Percentiles rank a stretch among this genome's conserved stretches.
Conservation (phyloP, 306 rosid genomes). For the Elaeagnus macrophylla region DNA sequence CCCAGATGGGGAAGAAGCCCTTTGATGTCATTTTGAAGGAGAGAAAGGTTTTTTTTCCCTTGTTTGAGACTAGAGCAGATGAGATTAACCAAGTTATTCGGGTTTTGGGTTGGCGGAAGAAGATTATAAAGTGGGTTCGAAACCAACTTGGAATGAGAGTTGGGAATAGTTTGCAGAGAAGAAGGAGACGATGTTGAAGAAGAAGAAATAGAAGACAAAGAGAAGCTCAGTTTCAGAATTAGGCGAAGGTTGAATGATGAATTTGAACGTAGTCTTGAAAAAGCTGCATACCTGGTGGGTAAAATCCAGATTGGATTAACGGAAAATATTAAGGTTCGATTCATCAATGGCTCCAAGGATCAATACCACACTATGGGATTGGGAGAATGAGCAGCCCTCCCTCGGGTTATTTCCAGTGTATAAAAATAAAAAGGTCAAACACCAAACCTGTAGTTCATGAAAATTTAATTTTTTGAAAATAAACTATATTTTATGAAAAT, state of each 20-base stretch:
- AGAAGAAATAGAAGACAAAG: slow-evolving; percentile 4
- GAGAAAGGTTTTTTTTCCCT: slow-evolving; percentile 24
- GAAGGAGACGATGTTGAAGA: slow-evolving; percentile 32
- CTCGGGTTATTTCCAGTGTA: no score
- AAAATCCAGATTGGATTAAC: background rate
- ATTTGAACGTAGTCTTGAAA: slow-evolving; percentile 5
- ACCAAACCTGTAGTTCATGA: no score
- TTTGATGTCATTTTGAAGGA: slow-evolving; percentile 43
- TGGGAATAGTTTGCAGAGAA: slow-evolving; percentile 31
- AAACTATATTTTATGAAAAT: no score
- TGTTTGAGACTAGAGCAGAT: slow-evolving; percentile 48
- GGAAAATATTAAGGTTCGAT: slow-evolving; percentile 28
- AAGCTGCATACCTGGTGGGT: background rate
- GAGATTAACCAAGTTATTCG: slow-evolving; percentile 63
- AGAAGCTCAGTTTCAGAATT: slow-evolving; percentile 18
- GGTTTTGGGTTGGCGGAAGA: slow-evolving; percentile 70
- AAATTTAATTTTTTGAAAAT: no score
- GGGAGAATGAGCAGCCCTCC: background rate
- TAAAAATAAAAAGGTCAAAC: no score
- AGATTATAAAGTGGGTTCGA: slow-evolving; percentile 67
- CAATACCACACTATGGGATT: background rate
- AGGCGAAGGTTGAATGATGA: slow-evolving; percentile 10
- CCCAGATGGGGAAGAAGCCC: slow-evolving; percentile 58
- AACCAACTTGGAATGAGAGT: slow-evolving; percentile 30
- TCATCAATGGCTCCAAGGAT: slow-evolving; percentile 26